Base-by-base conservation (phyloP, 306 rosid genomes). In the Acacia acuminata region DNA sequence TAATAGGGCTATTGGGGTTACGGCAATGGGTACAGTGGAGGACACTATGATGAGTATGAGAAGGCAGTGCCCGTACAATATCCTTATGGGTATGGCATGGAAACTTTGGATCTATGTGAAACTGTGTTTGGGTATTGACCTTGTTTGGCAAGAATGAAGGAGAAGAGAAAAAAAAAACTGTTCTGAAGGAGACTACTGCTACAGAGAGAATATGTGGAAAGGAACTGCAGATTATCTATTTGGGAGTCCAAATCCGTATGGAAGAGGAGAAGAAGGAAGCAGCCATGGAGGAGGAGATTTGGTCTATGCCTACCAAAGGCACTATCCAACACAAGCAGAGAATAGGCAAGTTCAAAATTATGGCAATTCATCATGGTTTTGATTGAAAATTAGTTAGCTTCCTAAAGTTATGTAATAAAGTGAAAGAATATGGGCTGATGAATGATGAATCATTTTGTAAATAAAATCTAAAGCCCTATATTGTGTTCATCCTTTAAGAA, bases 1-100 rank as follows among this genome's bases (percentile, higher is more conserved):
- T 94, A 68, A 74, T 94, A 51, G 82, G 75, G 80, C 90, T 93
- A 0, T 74, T 94, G 88, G 92, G n/a, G n/a, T n/a, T n/a, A n/a
- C n/a, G n/a, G n/a, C n/a, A n/a, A n/a, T n/a, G n/a, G n/a, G n/a
- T n/a, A n/a, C n/a, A n/a, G n/a, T n/a, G n/a, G n/a, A n/a, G n/a
- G n/a, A n/a, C n/a, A n/a, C n/a, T n/a, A n/a, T n/a, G n/a, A n/a
- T n/a, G n/a, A n/a, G n/a, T n/a, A n/a, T n/a, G n/a, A n/a, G n/a
- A n/a, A n/a, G n/a, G n/a, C n/a, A n/a, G n/a, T n/a, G n/a, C n/a
- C n/a, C n/a, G n/a, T n/a, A n/a, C n/a, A n/a, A n/a, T n/a, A 86
- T 84, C 97, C 99, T 5, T 87, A 91, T 78, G 99, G 99, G 53
- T 96, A 87, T 88, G 99, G 99, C 1, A 83, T 96, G 86, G 99